phyloP scores from a whole-genome alignment of 257 asterid genomes.

The Scutellaria galericulata region DNA sequence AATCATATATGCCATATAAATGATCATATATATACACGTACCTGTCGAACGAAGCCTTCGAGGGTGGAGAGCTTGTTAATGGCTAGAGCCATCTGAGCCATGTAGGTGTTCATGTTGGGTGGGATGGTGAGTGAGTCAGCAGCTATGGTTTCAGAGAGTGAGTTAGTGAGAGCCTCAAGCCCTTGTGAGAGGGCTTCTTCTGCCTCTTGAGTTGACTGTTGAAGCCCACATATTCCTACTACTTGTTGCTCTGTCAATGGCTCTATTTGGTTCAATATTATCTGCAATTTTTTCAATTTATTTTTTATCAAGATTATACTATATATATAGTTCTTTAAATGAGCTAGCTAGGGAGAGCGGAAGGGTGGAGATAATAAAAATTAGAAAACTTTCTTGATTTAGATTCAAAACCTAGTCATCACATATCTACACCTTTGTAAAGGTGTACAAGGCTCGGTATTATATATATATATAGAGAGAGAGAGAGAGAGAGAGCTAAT shows the following conservation, averaged over 20 bases:
- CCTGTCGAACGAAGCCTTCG: conserved; percentile 86
- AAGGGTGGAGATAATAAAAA: too few relatives aligned
- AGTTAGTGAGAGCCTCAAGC: conserved; percentile 61
- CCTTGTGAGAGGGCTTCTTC: conserved; percentile 84
- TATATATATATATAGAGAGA: too few relatives aligned
- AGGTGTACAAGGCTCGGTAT: too few relatives aligned
- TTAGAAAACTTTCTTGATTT: too few relatives aligned
- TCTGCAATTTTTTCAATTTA: conserved; percentile 39
- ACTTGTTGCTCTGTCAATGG: conserved; percentile 75
- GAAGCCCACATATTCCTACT: conserved; percentile 66
- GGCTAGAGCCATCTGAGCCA: conserved; percentile 81
- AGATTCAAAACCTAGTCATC: too few relatives aligned
- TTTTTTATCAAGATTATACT: too few relatives aligned
- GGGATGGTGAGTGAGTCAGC: conserved; percentile 72
- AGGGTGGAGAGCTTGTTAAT: conserved; percentile 78
- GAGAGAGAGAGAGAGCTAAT: too few relatives aligned
- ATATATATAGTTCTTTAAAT: too few relatives aligned
- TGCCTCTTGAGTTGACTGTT: conserved; percentile 71
- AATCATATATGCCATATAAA: background rate
- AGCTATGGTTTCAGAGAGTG: conserved; percentile 61
- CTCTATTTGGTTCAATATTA: conserved; percentile 64
- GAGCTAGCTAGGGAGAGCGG: too few relatives aligned
- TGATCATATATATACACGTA: conserved; percentile 16
- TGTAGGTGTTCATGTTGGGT: conserved; percentile 64
- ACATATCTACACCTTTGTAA: too few relatives aligned